Percentiles rank a stretch among this genome's conserved stretches.
Evolutionary conservation across 140 eudicot species (phyloP).

Genomic region (Cichorium intybus): DNA sequence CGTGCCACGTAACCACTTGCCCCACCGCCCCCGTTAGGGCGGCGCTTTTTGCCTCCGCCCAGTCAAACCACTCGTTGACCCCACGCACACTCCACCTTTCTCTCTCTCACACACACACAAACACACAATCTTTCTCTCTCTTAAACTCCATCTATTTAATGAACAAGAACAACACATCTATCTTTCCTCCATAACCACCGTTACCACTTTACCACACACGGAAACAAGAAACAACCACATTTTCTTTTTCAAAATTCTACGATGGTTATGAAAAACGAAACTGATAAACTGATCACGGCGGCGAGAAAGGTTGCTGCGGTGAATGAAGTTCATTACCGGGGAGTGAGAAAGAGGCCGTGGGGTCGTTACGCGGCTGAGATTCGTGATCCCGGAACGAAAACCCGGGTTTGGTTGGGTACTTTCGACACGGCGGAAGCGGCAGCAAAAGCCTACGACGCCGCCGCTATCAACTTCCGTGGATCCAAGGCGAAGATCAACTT

Average conservation of each 20-base stretch:
- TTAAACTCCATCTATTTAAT: slow-evolving; percentile 9
- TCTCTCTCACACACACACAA: not conserved
- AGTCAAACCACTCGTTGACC: slow-evolving; percentile 27
- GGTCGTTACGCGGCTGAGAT: slow-evolving; percentile 79
- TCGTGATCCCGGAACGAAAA: slow-evolving; percentile 59
- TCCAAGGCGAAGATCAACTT: slow-evolving; percentile 65
- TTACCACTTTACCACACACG: not conserved
- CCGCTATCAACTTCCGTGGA: slow-evolving; percentile 63
- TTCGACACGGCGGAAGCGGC: slow-evolving; percentile 72
- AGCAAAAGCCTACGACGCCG: slow-evolving; percentile 65
- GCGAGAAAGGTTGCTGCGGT: slow-evolving; percentile 3
- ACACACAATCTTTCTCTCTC: slow-evolving; percentile 4
- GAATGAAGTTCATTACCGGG: slow-evolving; percentile 50
- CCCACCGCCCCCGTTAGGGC: slow-evolving; percentile 31
- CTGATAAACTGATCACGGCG: not conserved
- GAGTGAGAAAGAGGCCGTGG: slow-evolving; percentile 78
- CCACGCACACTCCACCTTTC: slow-evolving; percentile 14
- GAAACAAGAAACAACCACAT: not conserved
- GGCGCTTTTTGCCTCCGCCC: slow-evolving; percentile 42
- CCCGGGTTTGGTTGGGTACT: slow-evolving; percentile 69
- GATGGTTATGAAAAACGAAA: slow-evolving; percentile 46
- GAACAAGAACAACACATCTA: not conserved
- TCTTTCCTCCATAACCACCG: not conserved
- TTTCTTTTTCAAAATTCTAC: not conserved
- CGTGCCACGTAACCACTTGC: slow-evolving; percentile 41